Evolutionary conservation across 75 land plant genomes (phyloP).

Genomic region (Selaginella moellendorffii): DNA sequence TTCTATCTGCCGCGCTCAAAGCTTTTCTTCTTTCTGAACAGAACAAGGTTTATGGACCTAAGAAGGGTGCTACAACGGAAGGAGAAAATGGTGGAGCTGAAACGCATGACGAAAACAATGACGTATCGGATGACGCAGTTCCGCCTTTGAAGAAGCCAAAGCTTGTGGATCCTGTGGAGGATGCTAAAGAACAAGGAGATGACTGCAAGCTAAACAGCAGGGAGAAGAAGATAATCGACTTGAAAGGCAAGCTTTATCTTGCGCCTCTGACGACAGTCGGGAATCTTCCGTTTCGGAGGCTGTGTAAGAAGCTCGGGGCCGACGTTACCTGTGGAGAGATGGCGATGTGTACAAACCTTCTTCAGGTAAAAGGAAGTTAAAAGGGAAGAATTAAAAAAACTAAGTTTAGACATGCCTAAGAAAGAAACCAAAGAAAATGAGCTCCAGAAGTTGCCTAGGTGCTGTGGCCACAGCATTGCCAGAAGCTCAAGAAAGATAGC

Average conservation of each 20-base stretch:
- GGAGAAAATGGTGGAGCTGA: not conserved
- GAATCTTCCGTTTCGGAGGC: constrained; percentile 85
- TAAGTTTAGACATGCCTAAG: no score
- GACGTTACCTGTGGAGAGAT: constrained; percentile 99
- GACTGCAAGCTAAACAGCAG: constrained; percentile 35
- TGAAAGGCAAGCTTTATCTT: constrained; percentile 79
- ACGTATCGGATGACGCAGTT: no score
- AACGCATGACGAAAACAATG: not conserved
- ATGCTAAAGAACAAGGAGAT: not conserved
- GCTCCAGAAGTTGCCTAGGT: no score
- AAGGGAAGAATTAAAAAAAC: no score
- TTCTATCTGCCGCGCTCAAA: not conserved
- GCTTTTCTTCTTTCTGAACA: no score
- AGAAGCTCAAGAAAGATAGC: no score
- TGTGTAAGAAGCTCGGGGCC: constrained; percentile 83
- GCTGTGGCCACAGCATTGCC: no score
- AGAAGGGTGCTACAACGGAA: not conserved
- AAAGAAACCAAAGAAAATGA: no score
- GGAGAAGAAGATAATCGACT: constrained; percentile 89
- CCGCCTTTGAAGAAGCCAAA: not conserved
- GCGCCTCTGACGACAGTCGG: constrained; percentile 98
- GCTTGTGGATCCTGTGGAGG: not conserved
- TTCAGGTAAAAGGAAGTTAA: constrained; percentile 86
- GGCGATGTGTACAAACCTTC: constrained; percentile 96
- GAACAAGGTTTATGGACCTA: not conserved